Percentiles rank a stretch among this genome's conserved stretches.
Evolutionary conservation across 2,329 filamentous ascomycete genomes (phyloP).

Genomic region (Penicillium sp.): DNA sequence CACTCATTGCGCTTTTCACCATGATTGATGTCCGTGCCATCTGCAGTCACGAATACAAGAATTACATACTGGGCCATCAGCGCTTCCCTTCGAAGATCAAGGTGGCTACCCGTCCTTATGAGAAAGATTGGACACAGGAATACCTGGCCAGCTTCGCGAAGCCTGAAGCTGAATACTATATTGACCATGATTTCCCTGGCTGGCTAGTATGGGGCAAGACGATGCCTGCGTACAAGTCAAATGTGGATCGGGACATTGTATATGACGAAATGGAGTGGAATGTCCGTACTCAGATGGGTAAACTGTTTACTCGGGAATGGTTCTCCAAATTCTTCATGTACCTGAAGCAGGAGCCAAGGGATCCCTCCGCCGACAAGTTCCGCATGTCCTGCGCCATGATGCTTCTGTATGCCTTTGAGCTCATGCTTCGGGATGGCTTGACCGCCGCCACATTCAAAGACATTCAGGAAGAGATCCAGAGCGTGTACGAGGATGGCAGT

Average conservation of each 20-base stretch:
- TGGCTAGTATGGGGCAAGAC: constrained; percentile 95
- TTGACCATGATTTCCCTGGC: constrained; percentile 88
- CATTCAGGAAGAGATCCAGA: constrained; percentile 73
- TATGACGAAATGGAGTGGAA: constrained; percentile 80
- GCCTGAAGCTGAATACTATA: constrained; percentile 78
- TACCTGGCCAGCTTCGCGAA: constrained; percentile 77
- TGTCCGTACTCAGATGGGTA: constrained; percentile 75
- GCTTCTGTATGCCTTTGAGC: constrained; percentile 83
- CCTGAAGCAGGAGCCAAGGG: constrained; percentile 92
- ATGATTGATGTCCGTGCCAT: constrained; percentile 81
- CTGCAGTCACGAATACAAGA: constrained; percentile 82
- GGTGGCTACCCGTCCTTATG: constrained; percentile 69
- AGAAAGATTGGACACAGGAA: constrained; percentile 73
- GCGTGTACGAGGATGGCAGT: constrained; percentile 84
- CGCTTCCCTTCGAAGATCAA: constrained; percentile 72
- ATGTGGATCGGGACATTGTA: constrained; percentile 62
- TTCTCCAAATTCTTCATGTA: constrained; percentile 84
- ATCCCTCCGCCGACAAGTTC: constrained; percentile 78
- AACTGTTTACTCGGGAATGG: constrained; percentile 78
- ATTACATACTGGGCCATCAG: constrained; percentile 80
- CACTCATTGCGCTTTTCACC: constrained; percentile 77
- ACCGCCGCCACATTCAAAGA: constrained; percentile 81
- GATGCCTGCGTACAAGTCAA: constrained; percentile 75
- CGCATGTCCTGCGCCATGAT: constrained; percentile 84
- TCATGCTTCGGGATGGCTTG: constrained; percentile 73